Evolutionary conservation across 2,329 filamentous ascomycete species (phyloP).

Genomic region (Diaporthe velutina): DNA sequence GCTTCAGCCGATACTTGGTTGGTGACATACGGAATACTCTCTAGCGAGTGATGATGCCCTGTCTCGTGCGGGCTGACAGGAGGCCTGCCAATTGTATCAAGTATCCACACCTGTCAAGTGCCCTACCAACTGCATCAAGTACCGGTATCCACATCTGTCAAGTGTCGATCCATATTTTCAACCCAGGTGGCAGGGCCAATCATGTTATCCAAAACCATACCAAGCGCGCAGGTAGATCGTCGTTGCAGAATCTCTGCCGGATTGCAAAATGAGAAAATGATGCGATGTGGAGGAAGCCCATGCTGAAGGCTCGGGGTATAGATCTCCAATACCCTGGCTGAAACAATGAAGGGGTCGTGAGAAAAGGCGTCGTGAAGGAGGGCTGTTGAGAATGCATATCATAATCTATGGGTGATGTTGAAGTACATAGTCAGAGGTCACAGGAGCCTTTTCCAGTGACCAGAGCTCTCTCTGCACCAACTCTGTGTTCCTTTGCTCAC

Average conservation of each 20-base stretch:
- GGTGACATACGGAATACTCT: neutral
- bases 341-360: conserved; percentile 25
- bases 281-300: neutral
- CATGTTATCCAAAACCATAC: neutral
- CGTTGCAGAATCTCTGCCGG: neutral
- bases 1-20: neutral
- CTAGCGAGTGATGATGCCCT: neutral
- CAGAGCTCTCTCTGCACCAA: conserved; percentile 14
- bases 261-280: conserved; percentile 3
- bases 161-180: conserved; percentile 7
- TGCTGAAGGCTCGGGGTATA: neutral
- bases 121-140: neutral
- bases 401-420: conserved; percentile 18
- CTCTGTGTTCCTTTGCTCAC: neutral
- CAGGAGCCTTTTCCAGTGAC: conserved; percentile 1
- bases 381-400: neutral
- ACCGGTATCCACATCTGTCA: conserved; percentile 5
- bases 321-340: conserved; percentile 1
- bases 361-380: neutral
- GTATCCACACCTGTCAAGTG: neutral
- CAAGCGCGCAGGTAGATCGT: conserved; percentile 8
- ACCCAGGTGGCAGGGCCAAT: neutral
- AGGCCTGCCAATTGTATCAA: neutral
- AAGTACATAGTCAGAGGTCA: neutral
- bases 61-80: neutral